A percentile compares a stretch with the other conserved stretches of the same genome.
Conservation (phyloP, 2,329 filamentous ascomycete species). For the Paecilomyces fulvus region DNA sequence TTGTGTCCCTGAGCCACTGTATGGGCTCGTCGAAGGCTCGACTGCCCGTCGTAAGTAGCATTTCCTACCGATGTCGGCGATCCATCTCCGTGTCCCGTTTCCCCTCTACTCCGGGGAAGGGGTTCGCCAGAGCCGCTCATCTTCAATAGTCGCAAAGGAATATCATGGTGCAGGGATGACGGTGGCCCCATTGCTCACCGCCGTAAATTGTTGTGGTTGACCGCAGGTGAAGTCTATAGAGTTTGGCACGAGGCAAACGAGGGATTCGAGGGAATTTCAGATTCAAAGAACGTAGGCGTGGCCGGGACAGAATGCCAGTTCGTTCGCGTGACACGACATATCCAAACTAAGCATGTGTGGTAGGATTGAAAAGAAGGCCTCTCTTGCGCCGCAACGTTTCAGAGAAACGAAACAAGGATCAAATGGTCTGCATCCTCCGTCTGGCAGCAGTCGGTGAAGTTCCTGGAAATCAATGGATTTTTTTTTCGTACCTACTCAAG, state of each 20-base stretch:
- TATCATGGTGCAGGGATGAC: not conserved
- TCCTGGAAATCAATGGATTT: not conserved
- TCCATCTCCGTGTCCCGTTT: constrained; percentile 6
- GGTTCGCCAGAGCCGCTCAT: not conserved
- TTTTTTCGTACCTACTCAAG: not conserved
- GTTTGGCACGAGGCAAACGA: not conserved
- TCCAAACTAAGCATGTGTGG: constrained; percentile 8
- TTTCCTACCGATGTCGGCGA: constrained; percentile 5
- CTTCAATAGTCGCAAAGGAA: not conserved
- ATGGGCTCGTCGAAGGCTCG: constrained; percentile 27
- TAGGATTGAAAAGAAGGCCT: not conserved
- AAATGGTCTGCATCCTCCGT: not conserved
- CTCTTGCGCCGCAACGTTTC: not conserved
- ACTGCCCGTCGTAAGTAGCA: constrained; percentile 12
- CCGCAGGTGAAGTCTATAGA: not conserved
- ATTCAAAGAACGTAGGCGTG: constrained; percentile 11
- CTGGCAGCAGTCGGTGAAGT: not conserved
- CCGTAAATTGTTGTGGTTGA: not conserved
- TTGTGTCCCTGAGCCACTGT: constrained; percentile 27
- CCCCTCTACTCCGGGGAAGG: not conserved
- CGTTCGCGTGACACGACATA: constrained; percentile 23
- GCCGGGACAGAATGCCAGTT: constrained; percentile 17
- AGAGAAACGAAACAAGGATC: not conserved
- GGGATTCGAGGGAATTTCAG: constrained; percentile 2
- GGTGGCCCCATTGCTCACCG: constrained; percentile 7